Percentiles rank a stretch among this genome's conserved stretches.
These are phyloP conservation scores for Excoecaria agallocha DNA, from an alignment of 345 rosid genomes.

Conservation along the genomic window DNA sequence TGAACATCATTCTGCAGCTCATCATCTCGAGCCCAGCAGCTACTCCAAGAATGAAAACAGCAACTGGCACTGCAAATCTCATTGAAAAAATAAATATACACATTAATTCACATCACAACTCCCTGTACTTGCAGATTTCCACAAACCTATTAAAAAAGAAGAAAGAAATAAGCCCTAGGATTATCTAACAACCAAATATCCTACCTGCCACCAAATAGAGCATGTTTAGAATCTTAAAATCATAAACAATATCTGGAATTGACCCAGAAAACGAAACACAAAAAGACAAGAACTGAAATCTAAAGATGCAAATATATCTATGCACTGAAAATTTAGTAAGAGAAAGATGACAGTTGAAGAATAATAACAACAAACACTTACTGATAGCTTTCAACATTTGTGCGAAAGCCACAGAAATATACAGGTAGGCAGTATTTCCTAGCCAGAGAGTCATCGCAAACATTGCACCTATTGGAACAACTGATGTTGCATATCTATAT, in stretches of 20 bases:
- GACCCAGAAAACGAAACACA: background rate
- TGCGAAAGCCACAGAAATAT: slow-evolving; percentile 93
- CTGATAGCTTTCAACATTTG: slow-evolving; percentile 98
- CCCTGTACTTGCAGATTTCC: background rate
- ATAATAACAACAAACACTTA: slow-evolving; percentile 32
- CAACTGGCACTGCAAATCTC: slow-evolving; percentile 90
- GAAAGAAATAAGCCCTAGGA: background rate
- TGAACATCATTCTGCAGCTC: slow-evolving; percentile 92
- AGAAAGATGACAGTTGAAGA: background rate
- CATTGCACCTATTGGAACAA: slow-evolving; percentile 91
- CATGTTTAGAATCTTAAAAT: background rate
- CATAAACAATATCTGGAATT: background rate
- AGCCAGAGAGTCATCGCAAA: slow-evolving; percentile 99
- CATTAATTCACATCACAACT: slow-evolving; percentile 16
- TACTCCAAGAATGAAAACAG: slow-evolving; percentile 91
- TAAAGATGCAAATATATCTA: background rate
- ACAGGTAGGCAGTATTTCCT: slow-evolving; percentile 94
- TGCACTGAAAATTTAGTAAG: background rate
- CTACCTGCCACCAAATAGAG: background rate
- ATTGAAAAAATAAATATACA: slow-evolving; percentile 5
- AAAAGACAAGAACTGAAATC: background rate
- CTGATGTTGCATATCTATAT: slow-evolving; percentile 58
- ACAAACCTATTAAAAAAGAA: background rate
- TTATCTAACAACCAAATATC: slow-evolving; percentile 1
- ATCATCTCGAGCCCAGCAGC: slow-evolving; percentile 92